Conservation (phyloP, 225 moss, liverwort and hornwort species). For the Marchantia polymorpha region DNA sequence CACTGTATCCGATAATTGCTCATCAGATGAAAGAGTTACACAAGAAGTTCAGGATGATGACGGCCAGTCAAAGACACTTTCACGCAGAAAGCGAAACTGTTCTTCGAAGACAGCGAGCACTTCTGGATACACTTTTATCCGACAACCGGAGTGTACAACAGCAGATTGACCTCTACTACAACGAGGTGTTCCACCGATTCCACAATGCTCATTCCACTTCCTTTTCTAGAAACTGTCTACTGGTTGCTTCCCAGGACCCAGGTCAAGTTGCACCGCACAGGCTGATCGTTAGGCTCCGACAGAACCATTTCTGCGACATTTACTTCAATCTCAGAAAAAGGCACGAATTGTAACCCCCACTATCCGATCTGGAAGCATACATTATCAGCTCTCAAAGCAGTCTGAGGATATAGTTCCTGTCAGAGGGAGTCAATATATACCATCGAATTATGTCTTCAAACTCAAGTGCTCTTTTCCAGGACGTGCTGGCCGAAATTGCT, state of each 20-base stretch:
- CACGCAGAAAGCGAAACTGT: slow-evolving; percentile 89
- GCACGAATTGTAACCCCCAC: background rate
- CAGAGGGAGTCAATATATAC: no score
- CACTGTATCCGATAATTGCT: background rate
- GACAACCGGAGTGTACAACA: slow-evolving; percentile 75
- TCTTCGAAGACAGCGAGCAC: slow-evolving; percentile 57
- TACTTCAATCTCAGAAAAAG: background rate
- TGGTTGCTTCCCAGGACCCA: no score
- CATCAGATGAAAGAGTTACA: slow-evolving; percentile 81
- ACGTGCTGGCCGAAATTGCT: slow-evolving; percentile 48
- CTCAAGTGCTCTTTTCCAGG: slow-evolving; percentile 23
- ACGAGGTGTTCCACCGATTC: slow-evolving; percentile 36
- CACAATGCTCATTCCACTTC: background rate
- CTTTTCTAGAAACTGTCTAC: background rate
- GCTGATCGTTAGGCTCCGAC: background rate
- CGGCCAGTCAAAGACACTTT: slow-evolving; percentile 77
- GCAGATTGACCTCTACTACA: slow-evolving; percentile 79
- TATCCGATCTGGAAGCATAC: background rate
- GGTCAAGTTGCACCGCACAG: background rate
- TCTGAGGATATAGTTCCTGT: no score
- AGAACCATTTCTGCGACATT: background rate
- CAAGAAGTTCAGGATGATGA: slow-evolving; percentile 83
- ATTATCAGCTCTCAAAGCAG: no score
- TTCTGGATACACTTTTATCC: slow-evolving; percentile 70
- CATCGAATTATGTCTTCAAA: background rate